Evolutionary conservation across 176 grass and related monocot species (phyloP), one percentile per base, ranked within the genome.

Genomic region (Bonia amplexicaulis): DNA sequence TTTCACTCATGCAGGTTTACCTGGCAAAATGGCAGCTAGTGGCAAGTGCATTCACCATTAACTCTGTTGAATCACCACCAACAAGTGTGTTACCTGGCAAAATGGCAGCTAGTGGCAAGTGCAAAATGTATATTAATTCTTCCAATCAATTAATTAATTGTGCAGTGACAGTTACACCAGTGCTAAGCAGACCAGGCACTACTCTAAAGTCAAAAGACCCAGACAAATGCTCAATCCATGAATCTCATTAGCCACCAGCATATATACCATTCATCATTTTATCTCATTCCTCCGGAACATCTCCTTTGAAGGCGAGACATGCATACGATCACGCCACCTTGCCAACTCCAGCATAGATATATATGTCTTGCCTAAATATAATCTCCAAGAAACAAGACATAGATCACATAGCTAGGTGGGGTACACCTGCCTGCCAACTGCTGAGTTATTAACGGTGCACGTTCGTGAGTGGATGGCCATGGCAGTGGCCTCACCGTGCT

Each of bases 1-100:
- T 77, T 89, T 53, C 63, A 85, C 70, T 82, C 77, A 63, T 70
- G 29, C 70, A 27, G 31, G 23, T 62, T 60, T 61, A 26, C 52
- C 16, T 48, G 14, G 37, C 14, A 20, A 85, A 75, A 85, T 69
- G 69, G 39, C 17, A 60, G 59, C 60, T 80, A 70, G 59, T 45
- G 73, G 17, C 47, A 51, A 47, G 27, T 69, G 69, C 69, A 59
- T 81, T 82, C 45, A 65, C 53, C 25, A 51, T 42, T 39, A 40
- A 54, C 73, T 57, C n/a, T 15, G n/a, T 2, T 27, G 19, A 59
- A 57, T 9, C 58, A 79, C 44, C 64, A 69, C 63, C 61, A 37
- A 27, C 51, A 11, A n/a, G n/a, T n/a, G n/a, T n/a, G n/a, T 60
- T 61, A 26, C 52, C 16, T 48, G 14, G 37, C 14, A 20, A 85